phyloP scores from a whole-genome alignment of 768 basidiomycete genomes.

The Mycena vitilis region DNA sequence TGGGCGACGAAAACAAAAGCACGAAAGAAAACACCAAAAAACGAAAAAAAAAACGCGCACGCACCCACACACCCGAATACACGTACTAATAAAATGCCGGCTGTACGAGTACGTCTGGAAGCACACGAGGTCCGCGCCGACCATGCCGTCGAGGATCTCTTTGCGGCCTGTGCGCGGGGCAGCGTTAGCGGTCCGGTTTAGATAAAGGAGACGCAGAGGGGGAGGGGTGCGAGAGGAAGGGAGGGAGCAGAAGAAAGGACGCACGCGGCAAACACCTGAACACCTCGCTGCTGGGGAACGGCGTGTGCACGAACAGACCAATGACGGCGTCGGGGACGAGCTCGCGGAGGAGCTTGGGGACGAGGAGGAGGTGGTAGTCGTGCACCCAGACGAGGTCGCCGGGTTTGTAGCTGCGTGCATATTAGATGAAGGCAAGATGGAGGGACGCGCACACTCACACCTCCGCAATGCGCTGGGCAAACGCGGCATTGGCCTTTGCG shows the following conservation, averaged over 20 bases:
- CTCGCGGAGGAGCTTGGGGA: constrained; percentile 86
- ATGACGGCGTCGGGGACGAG: constrained; percentile 75
- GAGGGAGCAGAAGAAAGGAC: not conserved
- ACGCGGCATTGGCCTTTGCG: constrained; percentile 84
- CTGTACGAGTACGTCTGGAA: constrained; percentile 79
- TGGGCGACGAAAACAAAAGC: not conserved
- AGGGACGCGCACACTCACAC: constrained; percentile 9
- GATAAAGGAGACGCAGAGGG: constrained; percentile 58
- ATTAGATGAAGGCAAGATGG: no score
- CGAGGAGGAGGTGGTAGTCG: constrained; percentile 96
- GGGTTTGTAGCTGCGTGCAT: constrained; percentile 38
- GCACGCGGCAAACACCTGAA: constrained; percentile 89
- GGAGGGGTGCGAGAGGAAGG: not conserved
- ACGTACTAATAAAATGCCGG: constrained; percentile 94
- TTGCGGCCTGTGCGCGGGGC: constrained; percentile 61
- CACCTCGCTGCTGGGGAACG: constrained; percentile 96
- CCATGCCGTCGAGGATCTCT: constrained; percentile 97
- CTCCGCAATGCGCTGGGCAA: constrained; percentile 60
- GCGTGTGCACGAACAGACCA: constrained; percentile 97
- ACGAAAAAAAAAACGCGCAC: no score
- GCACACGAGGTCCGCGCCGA: constrained; percentile 94
- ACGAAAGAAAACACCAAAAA: not conserved
- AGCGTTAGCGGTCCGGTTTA: constrained; percentile 52
- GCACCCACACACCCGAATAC: constrained; percentile 90
- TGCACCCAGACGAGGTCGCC: constrained; percentile 95